Evolutionary conservation across 208 protist species (phyloP).

Genomic region (Trypanosoma platydactyli): DNA sequence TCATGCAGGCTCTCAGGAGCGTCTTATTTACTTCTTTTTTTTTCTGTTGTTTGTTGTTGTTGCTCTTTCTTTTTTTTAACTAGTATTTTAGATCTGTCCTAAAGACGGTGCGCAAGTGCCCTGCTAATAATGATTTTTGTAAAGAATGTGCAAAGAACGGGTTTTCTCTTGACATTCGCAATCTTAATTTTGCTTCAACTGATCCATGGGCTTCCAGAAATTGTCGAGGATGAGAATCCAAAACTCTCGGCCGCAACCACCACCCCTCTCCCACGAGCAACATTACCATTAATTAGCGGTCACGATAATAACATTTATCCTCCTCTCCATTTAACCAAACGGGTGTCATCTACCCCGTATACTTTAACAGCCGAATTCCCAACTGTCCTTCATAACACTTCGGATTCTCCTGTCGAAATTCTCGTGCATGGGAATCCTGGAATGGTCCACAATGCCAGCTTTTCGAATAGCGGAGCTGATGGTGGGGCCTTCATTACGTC

Average conservation of each 20-base stretch:
- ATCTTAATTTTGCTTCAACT: background rate
- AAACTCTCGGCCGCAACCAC: background rate
- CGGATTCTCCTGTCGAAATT: slow-evolving; percentile 3
- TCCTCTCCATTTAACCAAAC: too few species aligned
- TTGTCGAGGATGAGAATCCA: slow-evolving; percentile 1
- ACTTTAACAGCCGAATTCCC: too few species aligned
- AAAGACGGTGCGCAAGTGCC: background rate
- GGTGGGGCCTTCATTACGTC: slow-evolving; percentile 21
- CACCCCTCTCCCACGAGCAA: too few species aligned
- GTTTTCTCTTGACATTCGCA: background rate
- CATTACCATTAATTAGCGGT: too few species aligned
- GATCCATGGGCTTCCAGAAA: background rate
- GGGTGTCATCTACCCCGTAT: too few species aligned
- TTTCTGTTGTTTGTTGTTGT: background rate
- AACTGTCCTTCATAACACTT: too few species aligned
- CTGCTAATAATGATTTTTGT: background rate
- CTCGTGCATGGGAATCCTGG: slow-evolving; percentile 18
- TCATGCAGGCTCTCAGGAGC: background rate
- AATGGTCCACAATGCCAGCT: slow-evolving; percentile 9
- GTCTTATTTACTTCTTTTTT: background rate
- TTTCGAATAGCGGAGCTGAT: slow-evolving; percentile 16
- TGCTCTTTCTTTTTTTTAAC: background rate
- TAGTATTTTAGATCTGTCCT: background rate
- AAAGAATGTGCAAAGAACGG: background rate
- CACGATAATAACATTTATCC: too few species aligned